Evolutionary conservation across 2,329 filamentous ascomycete genomes (phyloP).

Genomic region (Macrophomina pseudophaseolina): DNA sequence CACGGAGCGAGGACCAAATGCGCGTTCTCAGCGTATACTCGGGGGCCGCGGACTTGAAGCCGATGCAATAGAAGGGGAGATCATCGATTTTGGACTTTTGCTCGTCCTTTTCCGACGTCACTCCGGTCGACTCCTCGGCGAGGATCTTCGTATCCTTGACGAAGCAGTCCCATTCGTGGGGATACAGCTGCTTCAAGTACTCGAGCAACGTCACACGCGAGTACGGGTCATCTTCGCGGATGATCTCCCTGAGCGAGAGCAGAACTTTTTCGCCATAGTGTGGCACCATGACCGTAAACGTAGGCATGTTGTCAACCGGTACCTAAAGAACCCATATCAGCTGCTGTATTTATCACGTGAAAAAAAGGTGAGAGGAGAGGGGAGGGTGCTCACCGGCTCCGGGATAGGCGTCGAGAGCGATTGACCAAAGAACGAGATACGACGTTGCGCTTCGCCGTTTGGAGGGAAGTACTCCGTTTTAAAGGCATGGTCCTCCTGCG

Average conservation of each 20-base stretch:
- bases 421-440: slow-evolving; percentile 98
- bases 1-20: slow-evolving; percentile 97
- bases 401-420: slow-evolving; percentile 96
- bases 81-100: slow-evolving; percentile 99
- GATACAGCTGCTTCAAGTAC: slow-evolving; percentile 97
- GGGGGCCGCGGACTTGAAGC: slow-evolving; percentile 98
- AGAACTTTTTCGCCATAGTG: slow-evolving; percentile 99
- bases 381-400: slow-evolving; percentile 68
- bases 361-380: background rate
- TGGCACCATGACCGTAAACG: slow-evolving; percentile 96
- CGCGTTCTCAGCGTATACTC: slow-evolving; percentile 97
- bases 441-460: slow-evolving; percentile 93
- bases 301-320: slow-evolving; percentile 99
- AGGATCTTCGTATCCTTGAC: slow-evolving; percentile 99
- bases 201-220: slow-evolving; percentile 95
- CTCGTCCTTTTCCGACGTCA: slow-evolving; percentile 92
- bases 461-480: slow-evolving; percentile 98
- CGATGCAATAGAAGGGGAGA: slow-evolving; percentile 98
- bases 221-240: slow-evolving; percentile 97
- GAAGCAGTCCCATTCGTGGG: slow-evolving; percentile 99
- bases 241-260: slow-evolving; percentile 93
- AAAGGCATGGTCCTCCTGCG: slow-evolving; percentile 98
- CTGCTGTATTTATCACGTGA: background rate
- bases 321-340: background rate
- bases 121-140: slow-evolving; percentile 92